phyloP scores from a whole-genome alignment of 148 eudicot genomes.

The Chenopodium formosanum region DNA sequence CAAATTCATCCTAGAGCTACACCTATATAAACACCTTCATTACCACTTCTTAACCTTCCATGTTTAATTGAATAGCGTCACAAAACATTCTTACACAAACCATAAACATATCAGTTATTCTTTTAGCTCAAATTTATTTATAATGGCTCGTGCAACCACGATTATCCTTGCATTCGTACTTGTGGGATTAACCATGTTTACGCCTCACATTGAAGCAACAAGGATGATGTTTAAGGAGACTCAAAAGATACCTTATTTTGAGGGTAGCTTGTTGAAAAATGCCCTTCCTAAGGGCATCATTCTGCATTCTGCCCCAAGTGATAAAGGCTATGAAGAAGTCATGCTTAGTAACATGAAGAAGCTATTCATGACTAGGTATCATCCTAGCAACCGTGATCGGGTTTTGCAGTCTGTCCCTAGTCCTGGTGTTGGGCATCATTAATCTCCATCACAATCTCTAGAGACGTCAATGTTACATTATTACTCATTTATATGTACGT shows the following conservation, averaged over 20 bases:
- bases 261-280: neutral
- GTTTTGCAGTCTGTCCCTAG: conserved; percentile 29
- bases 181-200: conserved; percentile 5
- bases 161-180: neutral
- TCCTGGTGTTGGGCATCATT: conserved; percentile 33
- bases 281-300: conserved; percentile 13
- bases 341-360: neutral
- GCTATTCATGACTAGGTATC: neutral
- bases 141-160: neutral
- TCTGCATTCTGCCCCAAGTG: neutral
- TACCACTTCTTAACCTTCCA: neutral
- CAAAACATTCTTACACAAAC: neutral
- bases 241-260: neutral
- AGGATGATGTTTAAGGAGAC: neutral
- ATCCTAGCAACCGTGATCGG: conserved; percentile 5
- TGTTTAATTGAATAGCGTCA: neutral
- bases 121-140: neutral
- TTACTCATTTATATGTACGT: neutral
- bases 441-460: neutral
- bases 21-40: neutral
- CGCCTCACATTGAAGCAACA: neutral
- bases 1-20: neutral
- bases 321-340: neutral
- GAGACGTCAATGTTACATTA: neutral
- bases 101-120: neutral